Evolutionary conservation across 306 rosid genomes (phyloP).

Genomic region (Gynostemma pentaphyllum): DNA sequence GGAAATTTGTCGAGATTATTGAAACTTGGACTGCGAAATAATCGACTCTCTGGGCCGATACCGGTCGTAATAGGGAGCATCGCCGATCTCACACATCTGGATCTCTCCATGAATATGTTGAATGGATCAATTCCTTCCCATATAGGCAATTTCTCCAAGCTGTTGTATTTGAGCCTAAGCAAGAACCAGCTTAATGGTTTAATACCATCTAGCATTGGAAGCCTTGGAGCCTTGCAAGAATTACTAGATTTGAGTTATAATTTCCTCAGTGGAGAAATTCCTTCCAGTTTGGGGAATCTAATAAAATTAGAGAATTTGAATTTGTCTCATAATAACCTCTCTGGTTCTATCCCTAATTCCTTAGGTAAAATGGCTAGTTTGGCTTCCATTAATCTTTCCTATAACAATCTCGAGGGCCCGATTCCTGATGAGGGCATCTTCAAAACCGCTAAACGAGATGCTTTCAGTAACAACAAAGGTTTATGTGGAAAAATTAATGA

Average conservation of each 20-base stretch:
- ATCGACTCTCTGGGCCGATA: conserved; percentile 25
- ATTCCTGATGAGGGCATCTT: conserved; percentile 19
- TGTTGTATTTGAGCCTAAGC: too few species aligned
- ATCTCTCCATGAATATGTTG: conserved; percentile 31
- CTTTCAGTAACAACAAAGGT: too few species aligned
- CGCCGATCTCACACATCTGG: conserved; percentile 25
- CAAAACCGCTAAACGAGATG: too few species aligned
- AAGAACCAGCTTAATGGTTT: conserved; percentile 31
- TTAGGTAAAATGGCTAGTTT: conserved; percentile 30
- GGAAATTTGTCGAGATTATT: too few species aligned
- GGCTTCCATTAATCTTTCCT: conserved; percentile 28
- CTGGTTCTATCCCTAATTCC: conserved; percentile 32
- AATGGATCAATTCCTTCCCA: conserved; percentile 26
- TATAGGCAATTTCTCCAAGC: conserved; percentile 26
- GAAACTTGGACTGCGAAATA: conserved; percentile 14
- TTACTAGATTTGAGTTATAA: too few species aligned
- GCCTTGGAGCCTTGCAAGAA: conserved; percentile 26
- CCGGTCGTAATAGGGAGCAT: too few species aligned
- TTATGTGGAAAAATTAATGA: conserved; percentile 23
- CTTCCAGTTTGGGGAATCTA: conserved; percentile 21
- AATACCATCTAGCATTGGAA: conserved; percentile 33
- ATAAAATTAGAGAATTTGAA: conserved; percentile 28
- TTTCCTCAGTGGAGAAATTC: conserved; percentile 36
- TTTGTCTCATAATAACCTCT: conserved; percentile 32
- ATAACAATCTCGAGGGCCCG: too few species aligned